Conservation (phyloP, 768 basidiomycete species). For the Lactarius sp. region DNA sequence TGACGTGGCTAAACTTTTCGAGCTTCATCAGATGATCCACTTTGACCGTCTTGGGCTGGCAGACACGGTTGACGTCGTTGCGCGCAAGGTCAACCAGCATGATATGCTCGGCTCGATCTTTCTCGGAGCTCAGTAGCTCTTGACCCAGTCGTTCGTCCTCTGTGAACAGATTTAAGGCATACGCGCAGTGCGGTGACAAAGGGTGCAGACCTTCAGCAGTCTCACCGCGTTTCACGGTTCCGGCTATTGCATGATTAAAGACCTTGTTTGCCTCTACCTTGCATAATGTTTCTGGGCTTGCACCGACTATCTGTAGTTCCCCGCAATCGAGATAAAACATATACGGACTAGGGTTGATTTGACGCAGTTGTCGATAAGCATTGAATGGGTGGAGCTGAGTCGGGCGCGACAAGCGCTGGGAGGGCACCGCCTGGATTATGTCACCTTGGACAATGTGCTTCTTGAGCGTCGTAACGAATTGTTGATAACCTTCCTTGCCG, state of each 20-base stretch:
- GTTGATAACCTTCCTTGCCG: conserved; percentile 87
- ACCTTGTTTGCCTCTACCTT: conserved; percentile 91
- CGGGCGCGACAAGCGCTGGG: conserved; percentile 80
- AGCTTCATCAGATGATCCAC: conserved; percentile 92
- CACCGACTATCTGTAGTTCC: conserved; percentile 92
- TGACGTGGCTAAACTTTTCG: conserved; percentile 97
- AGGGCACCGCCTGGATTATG: conserved; percentile 98
- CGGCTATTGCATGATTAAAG: conserved; percentile 97
- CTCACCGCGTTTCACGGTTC: conserved; percentile 85
- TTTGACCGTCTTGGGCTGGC: conserved; percentile 90
- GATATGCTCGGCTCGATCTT: conserved; percentile 96
- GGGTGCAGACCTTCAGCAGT: conserved; percentile 69
- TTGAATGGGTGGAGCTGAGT: conserved; percentile 95
- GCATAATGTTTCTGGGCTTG: conserved; percentile 95
- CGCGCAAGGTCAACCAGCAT: conserved; percentile 98
- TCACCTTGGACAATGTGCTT: conserved; percentile 94
- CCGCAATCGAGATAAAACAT: conserved; percentile 98
- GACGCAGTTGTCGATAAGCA: conserved; percentile 87
- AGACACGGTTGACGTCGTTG: conserved; percentile 98
- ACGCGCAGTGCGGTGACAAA: conserved; percentile 3
- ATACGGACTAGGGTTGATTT: conserved; percentile 96
- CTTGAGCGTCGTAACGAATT: conserved; percentile 87
- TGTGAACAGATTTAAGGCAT: conserved; percentile 32
- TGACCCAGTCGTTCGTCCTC: conserved; percentile 83
- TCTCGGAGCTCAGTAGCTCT: conserved; percentile 75